A percentile compares a stretch with the other conserved stretches of the same genome.
phyloP scores from a whole-genome alignment of 129 eudicot genomes.

The Escallonia rubra region DNA sequence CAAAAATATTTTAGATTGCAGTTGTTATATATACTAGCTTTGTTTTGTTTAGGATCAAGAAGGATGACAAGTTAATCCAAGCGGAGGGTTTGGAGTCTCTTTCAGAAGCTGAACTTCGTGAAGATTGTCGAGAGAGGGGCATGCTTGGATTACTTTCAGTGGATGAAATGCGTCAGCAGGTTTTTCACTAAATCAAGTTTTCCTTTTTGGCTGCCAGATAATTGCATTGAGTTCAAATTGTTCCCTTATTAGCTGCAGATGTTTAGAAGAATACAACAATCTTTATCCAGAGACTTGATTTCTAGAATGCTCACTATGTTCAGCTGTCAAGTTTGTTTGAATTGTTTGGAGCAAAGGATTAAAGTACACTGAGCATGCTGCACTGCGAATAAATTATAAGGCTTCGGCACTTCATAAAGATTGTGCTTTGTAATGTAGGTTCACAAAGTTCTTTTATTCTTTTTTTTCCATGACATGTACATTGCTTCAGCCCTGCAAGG shows the following conservation, averaged over 20 bases:
- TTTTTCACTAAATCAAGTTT: constrained; percentile 8
- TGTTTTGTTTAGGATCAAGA: constrained; percentile 56
- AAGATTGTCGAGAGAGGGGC: constrained; percentile 94
- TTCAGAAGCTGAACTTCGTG: constrained; percentile 92
- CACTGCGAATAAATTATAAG: neutral
- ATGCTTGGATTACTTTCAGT: constrained; percentile 84
- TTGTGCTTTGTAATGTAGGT: neutral
- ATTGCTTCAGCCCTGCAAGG: no score
- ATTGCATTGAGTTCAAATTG: neutral
- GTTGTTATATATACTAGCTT: neutral
- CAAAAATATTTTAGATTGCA: neutral
- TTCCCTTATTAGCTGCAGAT: neutral
- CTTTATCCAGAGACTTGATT: neutral
- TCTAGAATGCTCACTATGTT: neutral
- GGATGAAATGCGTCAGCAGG: constrained; percentile 96
- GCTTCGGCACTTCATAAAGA: neutral
- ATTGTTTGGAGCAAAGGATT: neutral
- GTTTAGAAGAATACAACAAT: neutral
- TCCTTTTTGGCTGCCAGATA: neutral
- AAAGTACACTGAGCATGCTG: neutral
- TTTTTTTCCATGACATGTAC: no score
- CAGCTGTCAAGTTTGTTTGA: neutral
- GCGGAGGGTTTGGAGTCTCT: constrained; percentile 93
- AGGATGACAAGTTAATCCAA: constrained; percentile 83
- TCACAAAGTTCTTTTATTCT: no score